A percentile compares a stretch with the other conserved stretches of the same genome.
Evolutionary conservation across 495 filamentous ascomycete species (phyloP).

Genomic region (Penicillium paradoxum): DNA sequence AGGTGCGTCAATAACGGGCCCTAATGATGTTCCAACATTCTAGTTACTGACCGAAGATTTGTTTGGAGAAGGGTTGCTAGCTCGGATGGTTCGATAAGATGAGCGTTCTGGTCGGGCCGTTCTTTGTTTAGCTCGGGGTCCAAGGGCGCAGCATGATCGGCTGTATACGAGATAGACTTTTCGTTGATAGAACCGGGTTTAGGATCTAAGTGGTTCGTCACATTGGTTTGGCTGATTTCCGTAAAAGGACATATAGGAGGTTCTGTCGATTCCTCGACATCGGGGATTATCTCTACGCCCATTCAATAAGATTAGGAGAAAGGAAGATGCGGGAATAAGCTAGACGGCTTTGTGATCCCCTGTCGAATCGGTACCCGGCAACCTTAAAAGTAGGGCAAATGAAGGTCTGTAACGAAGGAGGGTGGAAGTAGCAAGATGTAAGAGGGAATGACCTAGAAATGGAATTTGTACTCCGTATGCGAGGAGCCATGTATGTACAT

Average conservation of each 20-base stretch:
- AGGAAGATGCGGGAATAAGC: constrained; percentile 1
- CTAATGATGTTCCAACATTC: no score
- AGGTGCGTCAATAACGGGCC: background rate
- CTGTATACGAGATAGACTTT: constrained; percentile 1
- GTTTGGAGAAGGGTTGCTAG: constrained; percentile 27
- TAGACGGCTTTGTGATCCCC: background rate
- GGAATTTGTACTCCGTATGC: background rate
- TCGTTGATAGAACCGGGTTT: constrained; percentile 8
- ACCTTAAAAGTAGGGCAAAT: background rate
- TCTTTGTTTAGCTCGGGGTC: background rate
- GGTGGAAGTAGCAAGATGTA: background rate
- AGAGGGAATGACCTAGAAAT: background rate
- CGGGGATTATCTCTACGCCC: constrained; percentile 36
- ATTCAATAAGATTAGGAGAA: constrained; percentile 32
- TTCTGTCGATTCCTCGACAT: constrained; percentile 45
- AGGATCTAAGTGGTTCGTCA: constrained; percentile 17
- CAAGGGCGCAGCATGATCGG: background rate
- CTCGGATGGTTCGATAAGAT: constrained; percentile 25
- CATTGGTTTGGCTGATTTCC: constrained; percentile 20
- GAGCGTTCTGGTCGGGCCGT: constrained; percentile 16
- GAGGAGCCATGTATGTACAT: background rate
- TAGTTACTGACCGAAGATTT: constrained; percentile 13
- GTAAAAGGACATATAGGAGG: constrained; percentile 41
- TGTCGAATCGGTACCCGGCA: background rate
- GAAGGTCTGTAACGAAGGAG: background rate